These are phyloP conservation scores for Leishmania major DNA, from an alignment of 208 protist species.

Conservation along the genomic window DNA sequence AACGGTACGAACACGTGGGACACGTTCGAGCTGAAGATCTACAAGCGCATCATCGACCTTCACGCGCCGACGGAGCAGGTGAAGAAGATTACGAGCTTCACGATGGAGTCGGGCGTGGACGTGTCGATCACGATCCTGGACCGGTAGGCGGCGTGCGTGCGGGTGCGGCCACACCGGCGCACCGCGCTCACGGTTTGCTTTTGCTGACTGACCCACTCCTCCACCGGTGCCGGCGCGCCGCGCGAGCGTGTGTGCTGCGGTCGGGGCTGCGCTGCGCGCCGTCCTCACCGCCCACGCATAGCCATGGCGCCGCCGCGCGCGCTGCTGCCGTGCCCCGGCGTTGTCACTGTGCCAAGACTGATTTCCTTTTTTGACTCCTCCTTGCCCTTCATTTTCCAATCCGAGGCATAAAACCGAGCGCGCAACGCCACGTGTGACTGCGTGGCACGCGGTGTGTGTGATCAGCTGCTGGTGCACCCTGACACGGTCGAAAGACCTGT, in stretches of 20 bases:
- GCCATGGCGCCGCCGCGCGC: neutral
- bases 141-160: slow-evolving; percentile 20
- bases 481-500: neutral
- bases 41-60: slow-evolving; percentile 99
- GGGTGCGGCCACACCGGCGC: neutral
- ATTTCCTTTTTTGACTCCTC: slow-evolving; percentile 24
- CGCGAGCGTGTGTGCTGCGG: neutral
- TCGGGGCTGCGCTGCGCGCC: slow-evolving; percentile 3
- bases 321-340: slow-evolving; percentile 25
- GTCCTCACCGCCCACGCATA: neutral
- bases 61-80: slow-evolving; percentile 87
- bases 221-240: slow-evolving; percentile 2
- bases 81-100: slow-evolving; percentile 93
- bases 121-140: slow-evolving; percentile 87
- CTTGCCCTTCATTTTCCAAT: neutral
- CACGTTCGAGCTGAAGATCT: slow-evolving; percentile 99
- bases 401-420: neutral
- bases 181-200: slow-evolving; percentile 3
- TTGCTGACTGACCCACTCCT: neutral
- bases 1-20: slow-evolving; percentile 99
- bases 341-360: slow-evolving; percentile 35
- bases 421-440: neutral
- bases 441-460: neutral
- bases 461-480: neutral
- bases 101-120: slow-evolving; percentile 87